Evolutionary conservation across 2,329 filamentous ascomycete genomes (phyloP).

Genomic region (Arthrobotrys sphaeroides): DNA sequence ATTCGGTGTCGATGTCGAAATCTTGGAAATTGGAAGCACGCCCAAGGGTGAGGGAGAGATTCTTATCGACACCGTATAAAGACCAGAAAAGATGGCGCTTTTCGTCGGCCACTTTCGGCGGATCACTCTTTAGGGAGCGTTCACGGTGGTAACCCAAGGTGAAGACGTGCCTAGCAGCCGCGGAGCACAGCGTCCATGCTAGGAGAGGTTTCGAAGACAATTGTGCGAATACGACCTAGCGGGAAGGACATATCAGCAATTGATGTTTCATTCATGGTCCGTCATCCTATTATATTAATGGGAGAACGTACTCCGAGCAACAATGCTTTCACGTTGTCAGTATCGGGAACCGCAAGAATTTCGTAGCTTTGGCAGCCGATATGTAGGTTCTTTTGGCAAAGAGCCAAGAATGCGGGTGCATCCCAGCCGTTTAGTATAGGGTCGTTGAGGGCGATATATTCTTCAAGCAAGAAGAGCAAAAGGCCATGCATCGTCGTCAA

Average conservation of each 20-base stretch:
- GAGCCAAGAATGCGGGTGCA: slow-evolving; percentile 1
- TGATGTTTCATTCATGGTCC: neutral
- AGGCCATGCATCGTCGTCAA: slow-evolving; percentile 50
- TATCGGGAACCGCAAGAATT: slow-evolving; percentile 29
- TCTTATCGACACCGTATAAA: slow-evolving; percentile 46
- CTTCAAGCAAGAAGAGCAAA: slow-evolving; percentile 34
- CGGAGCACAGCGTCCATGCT: slow-evolving; percentile 46
- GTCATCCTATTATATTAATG: neutral
- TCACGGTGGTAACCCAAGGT: slow-evolving; percentile 47
- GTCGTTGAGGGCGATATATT: slow-evolving; percentile 34
- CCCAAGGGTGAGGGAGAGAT: slow-evolving; percentile 37
- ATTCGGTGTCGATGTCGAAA: slow-evolving; percentile 45
- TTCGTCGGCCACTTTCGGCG: slow-evolving; percentile 32
- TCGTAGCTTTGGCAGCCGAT: slow-evolving; percentile 53
- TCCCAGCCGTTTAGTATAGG: slow-evolving; percentile 42
- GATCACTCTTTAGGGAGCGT: slow-evolving; percentile 40
- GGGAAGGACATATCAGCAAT: neutral
- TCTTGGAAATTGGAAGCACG: slow-evolving; percentile 51
- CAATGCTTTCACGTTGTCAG: slow-evolving; percentile 41
- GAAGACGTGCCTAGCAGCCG: slow-evolving; percentile 36
- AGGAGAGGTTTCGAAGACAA: slow-evolving; percentile 40
- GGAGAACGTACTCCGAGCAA: slow-evolving; percentile 28
- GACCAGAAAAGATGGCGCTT: slow-evolving; percentile 52
- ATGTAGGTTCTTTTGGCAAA: slow-evolving; percentile 48
- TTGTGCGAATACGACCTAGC: slow-evolving; percentile 40